A percentile compares a stretch with the other conserved stretches of the same genome.
Evolutionary conservation across 768 basidiomycete genomes (phyloP).

Genomic region (Amanita muscaria): DNA sequence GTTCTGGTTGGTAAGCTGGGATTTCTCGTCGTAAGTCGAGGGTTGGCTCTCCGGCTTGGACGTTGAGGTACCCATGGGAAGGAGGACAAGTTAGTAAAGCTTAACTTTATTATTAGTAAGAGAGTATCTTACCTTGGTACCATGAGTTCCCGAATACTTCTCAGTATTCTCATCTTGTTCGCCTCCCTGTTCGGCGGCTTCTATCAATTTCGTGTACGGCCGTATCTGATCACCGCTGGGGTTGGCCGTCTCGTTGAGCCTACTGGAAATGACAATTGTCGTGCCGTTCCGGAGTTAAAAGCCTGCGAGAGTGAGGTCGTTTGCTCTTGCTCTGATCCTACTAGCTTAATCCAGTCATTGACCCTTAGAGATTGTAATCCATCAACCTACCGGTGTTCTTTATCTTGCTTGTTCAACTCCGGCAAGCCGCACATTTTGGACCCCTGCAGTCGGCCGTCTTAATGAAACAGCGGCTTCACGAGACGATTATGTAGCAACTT

Average conservation of each 20-base stretch:
- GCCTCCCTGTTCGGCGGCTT: conserved; percentile 26
- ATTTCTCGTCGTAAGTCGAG: conserved; percentile 26
- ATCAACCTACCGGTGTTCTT: conserved; percentile 44
- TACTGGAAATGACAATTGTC: conserved; percentile 43
- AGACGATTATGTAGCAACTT: conserved; percentile 52
- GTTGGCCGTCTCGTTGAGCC: conserved; percentile 34
- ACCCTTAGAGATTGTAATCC: conserved; percentile 45
- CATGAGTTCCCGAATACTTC: background rate
- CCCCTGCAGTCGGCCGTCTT: conserved; percentile 30
- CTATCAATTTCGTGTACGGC: conserved; percentile 41
- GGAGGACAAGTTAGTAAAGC: background rate
- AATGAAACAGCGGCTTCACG: conserved; percentile 31
- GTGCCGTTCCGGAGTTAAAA: conserved; percentile 39
- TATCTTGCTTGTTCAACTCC: conserved; percentile 59
- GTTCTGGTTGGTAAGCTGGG: conserved; percentile 22
- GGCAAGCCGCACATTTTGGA: conserved; percentile 40
- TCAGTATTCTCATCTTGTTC: conserved; percentile 8
- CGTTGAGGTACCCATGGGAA: conserved; percentile 21
- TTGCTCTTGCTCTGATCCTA: background rate
- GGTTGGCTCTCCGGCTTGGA: conserved; percentile 19
- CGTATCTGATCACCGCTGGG: conserved; percentile 34
- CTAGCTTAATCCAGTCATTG: background rate
- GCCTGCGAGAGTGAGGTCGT: conserved; percentile 57
- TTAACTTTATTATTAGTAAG: too few relatives aligned
- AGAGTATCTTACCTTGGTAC: too few relatives aligned